Percentiles rank a stretch among this genome's conserved stretches.
Conservation (phyloP, 345 rosid species). For the Anacardium occidentale region DNA sequence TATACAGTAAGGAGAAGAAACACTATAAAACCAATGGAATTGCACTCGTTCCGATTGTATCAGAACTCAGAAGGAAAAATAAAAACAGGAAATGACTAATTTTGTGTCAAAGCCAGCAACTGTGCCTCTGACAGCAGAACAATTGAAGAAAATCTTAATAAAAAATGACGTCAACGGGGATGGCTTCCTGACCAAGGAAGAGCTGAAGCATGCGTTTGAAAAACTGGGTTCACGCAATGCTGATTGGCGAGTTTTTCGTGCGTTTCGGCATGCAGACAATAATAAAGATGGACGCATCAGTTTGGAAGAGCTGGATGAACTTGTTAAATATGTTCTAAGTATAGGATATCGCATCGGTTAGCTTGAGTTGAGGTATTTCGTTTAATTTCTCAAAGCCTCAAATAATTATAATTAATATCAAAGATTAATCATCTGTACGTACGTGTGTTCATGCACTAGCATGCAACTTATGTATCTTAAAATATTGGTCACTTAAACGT, state of each 20-base stretch:
- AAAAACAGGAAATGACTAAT: slow-evolving; percentile 6
- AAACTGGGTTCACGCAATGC: slow-evolving; percentile 28
- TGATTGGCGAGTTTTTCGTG: slow-evolving; percentile 25
- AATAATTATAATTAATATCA: too few relatives aligned
- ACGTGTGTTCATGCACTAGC: neutral
- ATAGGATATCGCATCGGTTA: slow-evolving; percentile 12
- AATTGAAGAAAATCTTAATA: slow-evolving; percentile 25
- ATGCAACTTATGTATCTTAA: neutral
- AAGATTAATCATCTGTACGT: neutral
- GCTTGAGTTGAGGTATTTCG: neutral
- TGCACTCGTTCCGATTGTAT: neutral
- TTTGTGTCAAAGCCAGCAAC: slow-evolving; percentile 9
- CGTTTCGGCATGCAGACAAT: slow-evolving; percentile 22
- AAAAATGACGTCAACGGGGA: slow-evolving; percentile 25
- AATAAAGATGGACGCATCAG: slow-evolving; percentile 29
- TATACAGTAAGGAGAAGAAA: neutral
- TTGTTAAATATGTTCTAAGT: slow-evolving; percentile 24
- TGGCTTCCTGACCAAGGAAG: slow-evolving; percentile 24
- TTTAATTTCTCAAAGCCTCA: neutral
- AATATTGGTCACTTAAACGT: too few relatives aligned
- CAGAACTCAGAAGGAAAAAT: neutral
- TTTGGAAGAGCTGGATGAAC: slow-evolving; percentile 21
- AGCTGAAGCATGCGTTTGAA: slow-evolving; percentile 22
- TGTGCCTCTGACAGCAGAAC: neutral
- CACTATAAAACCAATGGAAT: neutral